Evolutionary conservation across 805 yeast species (phyloP), one percentile per base, ranked within the genome.

Genomic region (Candida anglica): DNA sequence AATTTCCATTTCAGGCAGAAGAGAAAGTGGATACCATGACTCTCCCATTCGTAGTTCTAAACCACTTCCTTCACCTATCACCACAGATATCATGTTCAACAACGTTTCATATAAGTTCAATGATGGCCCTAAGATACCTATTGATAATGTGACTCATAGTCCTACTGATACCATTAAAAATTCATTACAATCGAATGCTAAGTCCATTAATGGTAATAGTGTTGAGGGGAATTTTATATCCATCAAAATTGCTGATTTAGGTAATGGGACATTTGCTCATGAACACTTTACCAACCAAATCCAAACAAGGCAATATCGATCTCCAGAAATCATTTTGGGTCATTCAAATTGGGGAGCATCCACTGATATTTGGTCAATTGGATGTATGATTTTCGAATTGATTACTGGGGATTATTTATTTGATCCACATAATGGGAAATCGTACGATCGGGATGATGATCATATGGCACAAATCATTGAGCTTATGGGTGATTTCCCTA

Each of bases 281-380:
- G 75, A 75, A 32, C 96, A 88, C 54, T 86, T 83, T 58, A 85
- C 96, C 4, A 78, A 86, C 56, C 89, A 86, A 42, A 86, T 88
- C 41, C 96, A 88, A 59, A 88, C 97, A 1, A 71, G 97, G 29
- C 96, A 88, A 56, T 88, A 88, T 57, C 70, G 98, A 28, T 77
- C 96, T 0, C 98, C 98, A 1, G 98, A 91, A 52, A 59, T 52
- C 51, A 52, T 50, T 10, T 46, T 60, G 36, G 53, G 52, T 33
- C 67, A 69, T 24, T 24, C 19, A 15, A 33, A 41, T 4, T 79
- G 83, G 82, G 85, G 84, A 6, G 73, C 79, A 18, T 71, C 80
- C 6, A 64, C 81, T 1, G 84, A 77, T 53, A 43, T 75, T 22
- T 77, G 84, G 84, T 73, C 80, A 6, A 52, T 67, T 27, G 82